Evolutionary conservation across 225 moss, liverwort and hornwort genomes (phyloP), one percentile per base, ranked within the genome.

Genomic region (Pseudoscleropodium purum): DNA sequence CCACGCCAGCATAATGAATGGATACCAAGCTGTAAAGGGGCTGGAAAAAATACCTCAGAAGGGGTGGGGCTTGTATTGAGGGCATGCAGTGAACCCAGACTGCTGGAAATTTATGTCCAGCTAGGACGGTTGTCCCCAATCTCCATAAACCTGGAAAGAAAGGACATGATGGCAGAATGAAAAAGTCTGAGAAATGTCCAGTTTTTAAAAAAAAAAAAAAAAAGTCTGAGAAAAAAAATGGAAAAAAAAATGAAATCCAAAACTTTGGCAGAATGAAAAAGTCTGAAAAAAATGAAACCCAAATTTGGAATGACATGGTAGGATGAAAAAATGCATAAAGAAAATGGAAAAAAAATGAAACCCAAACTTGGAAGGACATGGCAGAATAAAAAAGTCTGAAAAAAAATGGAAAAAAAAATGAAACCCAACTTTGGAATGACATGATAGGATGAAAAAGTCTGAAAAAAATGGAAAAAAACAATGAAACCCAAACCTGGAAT

Each of bases 1-100:
- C 90, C 92, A 92, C 62, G 76, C 75, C 43, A 88, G 87, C 84
- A 90, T 19, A 61, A 56, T 43, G 81, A 68, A 81, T 85, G 81
- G 81, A 25, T 12, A 11, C 87, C 79, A 34, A 75, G 85, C 90
- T 92, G 92, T 87, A 92, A 90, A 92, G 91, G 11, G 19, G 13
- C 51, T 7, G 19, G 45, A 61, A 79, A 67, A 74, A 66, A 25
- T 24, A 12, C 2, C 61, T 61, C 6, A 21, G 16, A 31, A 76
- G 29, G n/a, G 19, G 79, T 10, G 31, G 45, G 47, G 57, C 79
- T 59, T 31, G 64, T 30, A 77, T 78, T 77, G 36, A 30, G 29
- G 88, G 84, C 60, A 74, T 90, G 84, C 89, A 87, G 23, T 4
- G 25, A 72, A 79, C 30, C 41, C 33, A 8, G 43, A 18, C 56